Conservation (phyloP, 495 filamentous ascomycete species). For the Pyronema domesticum region DNA sequence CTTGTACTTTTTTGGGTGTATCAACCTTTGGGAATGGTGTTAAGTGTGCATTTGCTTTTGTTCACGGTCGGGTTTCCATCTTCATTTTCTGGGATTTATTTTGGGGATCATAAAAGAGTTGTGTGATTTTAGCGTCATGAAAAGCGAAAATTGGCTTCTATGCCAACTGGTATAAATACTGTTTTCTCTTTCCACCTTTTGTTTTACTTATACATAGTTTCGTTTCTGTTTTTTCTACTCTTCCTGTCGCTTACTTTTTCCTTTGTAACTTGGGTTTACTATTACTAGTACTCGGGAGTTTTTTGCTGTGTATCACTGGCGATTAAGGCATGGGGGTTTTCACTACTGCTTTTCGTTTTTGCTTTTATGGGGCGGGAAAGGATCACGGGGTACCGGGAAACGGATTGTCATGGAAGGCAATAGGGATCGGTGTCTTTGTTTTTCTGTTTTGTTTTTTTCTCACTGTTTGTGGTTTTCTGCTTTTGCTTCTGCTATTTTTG, state of each 20-base stretch:
- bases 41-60: conserved; percentile 20
- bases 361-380: no score
- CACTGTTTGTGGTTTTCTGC: no score
- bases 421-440: no score
- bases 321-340: no score
- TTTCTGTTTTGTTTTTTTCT: no score
- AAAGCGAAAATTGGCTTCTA: conserved; percentile 17
- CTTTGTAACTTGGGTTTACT: conserved; percentile 3
- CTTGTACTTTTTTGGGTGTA: conserved; percentile 25
- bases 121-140: conserved; percentile 2
- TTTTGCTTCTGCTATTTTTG: no score
- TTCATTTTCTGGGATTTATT: conserved; percentile 19
- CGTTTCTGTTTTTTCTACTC: conserved; percentile 13
- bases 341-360: no score
- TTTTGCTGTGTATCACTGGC: no score
- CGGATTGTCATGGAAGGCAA: no score
- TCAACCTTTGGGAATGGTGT: conserved; percentile 25
- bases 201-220: conserved; percentile 25
- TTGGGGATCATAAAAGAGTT: conserved; percentile 20
- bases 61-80: conserved; percentile 19
- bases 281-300: background rate
- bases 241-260: conserved; percentile 18
- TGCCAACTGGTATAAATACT: conserved; percentile 24
- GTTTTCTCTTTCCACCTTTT: conserved; percentile 2
- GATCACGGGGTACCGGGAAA: no score